Evolutionary conservation across 2,329 filamentous ascomycete species (phyloP).

Genomic region (Keithomyces neogunnii): DNA sequence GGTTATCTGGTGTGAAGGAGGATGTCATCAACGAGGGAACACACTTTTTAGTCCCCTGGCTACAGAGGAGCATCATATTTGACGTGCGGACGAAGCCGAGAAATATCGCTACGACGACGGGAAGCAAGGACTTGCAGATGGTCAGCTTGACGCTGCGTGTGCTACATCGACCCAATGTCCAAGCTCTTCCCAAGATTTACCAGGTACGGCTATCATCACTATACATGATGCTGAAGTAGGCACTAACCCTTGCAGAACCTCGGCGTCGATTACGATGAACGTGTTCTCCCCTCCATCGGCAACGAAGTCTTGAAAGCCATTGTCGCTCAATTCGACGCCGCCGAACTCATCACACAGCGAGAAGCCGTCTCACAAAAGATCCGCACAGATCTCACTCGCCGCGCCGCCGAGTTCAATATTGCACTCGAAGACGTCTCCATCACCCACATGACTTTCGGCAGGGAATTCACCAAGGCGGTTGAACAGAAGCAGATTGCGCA

Average conservation of each 20-base stretch:
- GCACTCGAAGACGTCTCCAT: constrained; percentile 97
- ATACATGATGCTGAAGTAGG: background rate
- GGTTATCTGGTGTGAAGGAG: constrained; percentile 86
- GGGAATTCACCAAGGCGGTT: constrained; percentile 96
- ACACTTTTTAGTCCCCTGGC: constrained; percentile 91
- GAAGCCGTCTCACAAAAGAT: constrained; percentile 95
- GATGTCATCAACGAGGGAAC: constrained; percentile 90
- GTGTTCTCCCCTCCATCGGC: constrained; percentile 94
- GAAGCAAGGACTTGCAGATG: constrained; percentile 99
- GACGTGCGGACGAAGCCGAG: constrained; percentile 96
- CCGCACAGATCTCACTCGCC: constrained; percentile 82
- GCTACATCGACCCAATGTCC: constrained; percentile 87
- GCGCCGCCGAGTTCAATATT: constrained; percentile 96
- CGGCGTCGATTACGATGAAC: constrained; percentile 96
- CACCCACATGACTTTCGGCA: constrained; percentile 99
- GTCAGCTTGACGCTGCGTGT: constrained; percentile 96
- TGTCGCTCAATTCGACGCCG: constrained; percentile 96
- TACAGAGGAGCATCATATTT: constrained; percentile 90
- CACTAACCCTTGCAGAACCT: constrained; percentile 59
- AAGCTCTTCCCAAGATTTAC: constrained; percentile 93
- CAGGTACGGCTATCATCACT: constrained; percentile 51
- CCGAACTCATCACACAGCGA: constrained; percentile 96
- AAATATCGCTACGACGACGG: constrained; percentile 95
- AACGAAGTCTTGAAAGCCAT: constrained; percentile 99
- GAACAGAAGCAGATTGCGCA: constrained; percentile 99